A percentile compares a stretch with the other conserved stretches of the same genome.
Evolutionary conservation across 192 early-diverging fungal species (phyloP).

Genomic region (Chytriomyces confervae): DNA sequence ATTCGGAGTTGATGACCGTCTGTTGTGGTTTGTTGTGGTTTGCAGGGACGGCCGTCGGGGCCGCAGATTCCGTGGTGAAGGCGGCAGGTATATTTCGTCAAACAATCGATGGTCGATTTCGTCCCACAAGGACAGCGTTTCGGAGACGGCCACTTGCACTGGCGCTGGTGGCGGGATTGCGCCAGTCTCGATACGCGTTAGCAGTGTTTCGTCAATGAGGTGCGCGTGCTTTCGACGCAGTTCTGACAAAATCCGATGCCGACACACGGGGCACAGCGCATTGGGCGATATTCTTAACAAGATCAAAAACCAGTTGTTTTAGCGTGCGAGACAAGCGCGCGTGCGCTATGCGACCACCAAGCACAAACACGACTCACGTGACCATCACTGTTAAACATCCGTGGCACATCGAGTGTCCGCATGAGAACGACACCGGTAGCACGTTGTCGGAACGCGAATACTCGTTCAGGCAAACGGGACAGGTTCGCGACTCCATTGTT

Average conservation of each 20-base stretch:
- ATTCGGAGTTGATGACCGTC: no score
- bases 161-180: background rate
- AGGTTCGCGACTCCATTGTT: background rate
- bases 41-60: no score
- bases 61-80: no score
- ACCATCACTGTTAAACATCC: constrained; percentile 15
- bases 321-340: background rate
- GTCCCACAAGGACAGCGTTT: no score
- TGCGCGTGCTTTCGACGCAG: constrained; percentile 15
- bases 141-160: no score
- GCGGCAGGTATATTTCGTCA: no score
- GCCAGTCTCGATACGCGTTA: background rate
- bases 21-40: no score
- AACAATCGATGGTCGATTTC: no score
- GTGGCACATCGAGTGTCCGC: constrained; percentile 15
- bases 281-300: constrained; percentile 16
- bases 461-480: constrained; percentile 19
- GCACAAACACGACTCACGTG: background rate
- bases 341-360: background rate
- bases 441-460: constrained; percentile 10
- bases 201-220: constrained; percentile 10
- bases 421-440: constrained; percentile 18
- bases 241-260: constrained; percentile 15
- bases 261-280: constrained; percentile 30
- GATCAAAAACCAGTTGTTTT: background rate